Percentiles rank a stretch among this genome's conserved stretches.
phyloP scores from a whole-genome alignment of 2,329 filamentous ascomycete species.

The Xenoacremonium recifei region DNA sequence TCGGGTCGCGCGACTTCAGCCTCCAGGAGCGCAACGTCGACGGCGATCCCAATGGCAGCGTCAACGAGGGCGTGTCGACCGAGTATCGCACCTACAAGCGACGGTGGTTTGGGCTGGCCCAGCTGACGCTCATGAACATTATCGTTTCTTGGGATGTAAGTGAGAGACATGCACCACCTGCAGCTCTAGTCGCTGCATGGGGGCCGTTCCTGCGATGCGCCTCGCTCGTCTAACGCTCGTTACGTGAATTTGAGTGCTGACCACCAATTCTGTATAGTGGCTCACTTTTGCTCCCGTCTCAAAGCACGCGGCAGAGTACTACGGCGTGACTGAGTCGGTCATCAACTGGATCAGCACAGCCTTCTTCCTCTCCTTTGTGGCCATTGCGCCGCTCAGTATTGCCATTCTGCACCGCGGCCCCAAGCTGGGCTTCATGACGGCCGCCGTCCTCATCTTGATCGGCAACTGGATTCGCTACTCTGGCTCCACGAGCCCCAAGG shows the following conservation, averaged over 20 bases:
- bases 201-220: too few species aligned
- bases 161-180: too few species aligned
- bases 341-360: slow-evolving; percentile 93
- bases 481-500: slow-evolving; percentile 53
- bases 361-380: slow-evolving; percentile 82
- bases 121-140: slow-evolving; percentile 85
- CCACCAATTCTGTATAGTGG: slow-evolving; percentile 55
- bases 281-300: slow-evolving; percentile 87
- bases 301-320: slow-evolving; percentile 71
- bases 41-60: slow-evolving; percentile 9
- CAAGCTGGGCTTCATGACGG: slow-evolving; percentile 70
- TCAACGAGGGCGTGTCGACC: slow-evolving; percentile 26
- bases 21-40: slow-evolving; percentile 23
- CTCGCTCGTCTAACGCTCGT: too few species aligned
- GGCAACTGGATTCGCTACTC: slow-evolving; percentile 93
- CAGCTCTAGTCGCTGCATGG: too few species aligned
- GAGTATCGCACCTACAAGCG: slow-evolving; percentile 66
- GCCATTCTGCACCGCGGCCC: slow-evolving; percentile 78
- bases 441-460: slow-evolving; percentile 70
- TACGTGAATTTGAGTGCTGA: too few species aligned
- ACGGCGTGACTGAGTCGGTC: slow-evolving; percentile 67
- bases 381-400: slow-evolving; percentile 69
- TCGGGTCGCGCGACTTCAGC: slow-evolving; percentile 27
- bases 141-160: slow-evolving; percentile 94
- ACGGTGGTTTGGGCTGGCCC: slow-evolving; percentile 82